A percentile compares a stretch with the other conserved stretches of the same genome.
phyloP scores from a whole-genome alignment of 805 yeast species.

The Saccharomycopsis vini region DNA sequence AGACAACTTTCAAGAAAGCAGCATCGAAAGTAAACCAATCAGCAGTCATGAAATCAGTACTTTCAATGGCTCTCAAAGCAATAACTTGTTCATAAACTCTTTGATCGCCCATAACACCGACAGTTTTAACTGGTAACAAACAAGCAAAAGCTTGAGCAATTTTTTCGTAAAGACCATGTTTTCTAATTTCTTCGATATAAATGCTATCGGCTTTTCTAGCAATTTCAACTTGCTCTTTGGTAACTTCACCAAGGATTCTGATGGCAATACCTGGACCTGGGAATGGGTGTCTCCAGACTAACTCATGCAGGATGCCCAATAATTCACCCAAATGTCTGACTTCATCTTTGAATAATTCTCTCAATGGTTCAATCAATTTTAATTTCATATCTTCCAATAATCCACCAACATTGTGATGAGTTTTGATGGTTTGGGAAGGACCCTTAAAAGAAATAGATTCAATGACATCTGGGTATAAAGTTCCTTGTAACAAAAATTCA shows the following conservation, averaged over 20 bases:
- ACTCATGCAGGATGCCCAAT: slow-evolving; percentile 89
- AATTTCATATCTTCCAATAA: slow-evolving; percentile 95
- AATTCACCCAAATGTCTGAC: slow-evolving; percentile 94
- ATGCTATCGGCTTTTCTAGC: slow-evolving; percentile 97
- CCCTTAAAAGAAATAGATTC: slow-evolving; percentile 99
- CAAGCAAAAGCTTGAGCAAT: slow-evolving; percentile 98
- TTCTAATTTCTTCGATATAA: slow-evolving; percentile 90
- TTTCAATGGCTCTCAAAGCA: slow-evolving; percentile 97
- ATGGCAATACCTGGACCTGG: slow-evolving; percentile 99
- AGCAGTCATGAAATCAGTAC: slow-evolving; percentile 98
- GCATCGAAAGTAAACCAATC: slow-evolving; percentile 97
- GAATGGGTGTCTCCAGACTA: slow-evolving; percentile 99
- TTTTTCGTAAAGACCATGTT: slow-evolving; percentile 84
- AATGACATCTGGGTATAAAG: slow-evolving; percentile 95
- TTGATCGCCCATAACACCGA: slow-evolving; percentile 99
- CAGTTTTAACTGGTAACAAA: slow-evolving; percentile 92
- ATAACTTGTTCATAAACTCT: slow-evolving; percentile 98
- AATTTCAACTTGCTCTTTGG: slow-evolving; percentile 84
- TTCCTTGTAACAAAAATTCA: slow-evolving; percentile 92
- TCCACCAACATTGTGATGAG: slow-evolving; percentile 99
- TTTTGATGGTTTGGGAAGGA: slow-evolving; percentile 98
- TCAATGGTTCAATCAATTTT: slow-evolving; percentile 94
- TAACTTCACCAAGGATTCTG: slow-evolving; percentile 95
- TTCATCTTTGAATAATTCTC: slow-evolving; percentile 98
- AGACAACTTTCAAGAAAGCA: slow-evolving; percentile 81